Evolutionary conservation across 2,329 filamentous ascomycete genomes (phyloP).

Genomic region (Claviceps citrina): DNA sequence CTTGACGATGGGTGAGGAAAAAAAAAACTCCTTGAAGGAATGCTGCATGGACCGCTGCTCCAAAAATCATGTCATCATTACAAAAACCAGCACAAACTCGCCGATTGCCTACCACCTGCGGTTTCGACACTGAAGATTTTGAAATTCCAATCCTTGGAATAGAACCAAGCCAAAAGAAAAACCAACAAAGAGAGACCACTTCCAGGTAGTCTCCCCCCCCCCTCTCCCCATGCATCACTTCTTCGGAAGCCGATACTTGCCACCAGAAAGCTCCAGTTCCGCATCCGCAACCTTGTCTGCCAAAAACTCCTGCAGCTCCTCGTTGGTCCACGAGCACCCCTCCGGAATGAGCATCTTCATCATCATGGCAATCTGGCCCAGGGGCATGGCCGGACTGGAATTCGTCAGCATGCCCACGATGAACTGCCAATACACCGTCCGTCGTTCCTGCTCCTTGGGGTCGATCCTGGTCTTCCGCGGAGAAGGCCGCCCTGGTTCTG

Average conservation of each 20-base stretch:
- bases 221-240: constrained; percentile 25
- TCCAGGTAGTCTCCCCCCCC: no score
- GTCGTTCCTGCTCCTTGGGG: constrained; percentile 45
- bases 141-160: no score
- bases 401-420: constrained; percentile 93
- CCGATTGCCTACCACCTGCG: no score
- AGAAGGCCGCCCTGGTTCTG: constrained; percentile 17
- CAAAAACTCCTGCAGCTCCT: constrained; percentile 72
- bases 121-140: no score
- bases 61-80: no score
- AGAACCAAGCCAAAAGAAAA: background rate
- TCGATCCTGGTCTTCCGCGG: constrained; percentile 42
- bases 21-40: no score
- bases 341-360: constrained; percentile 80
- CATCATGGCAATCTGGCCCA: constrained; percentile 80
- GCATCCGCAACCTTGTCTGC: constrained; percentile 59
- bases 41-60: no score
- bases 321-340: constrained; percentile 77
- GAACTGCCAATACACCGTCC: constrained; percentile 71
- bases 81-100: no score
- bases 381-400: constrained; percentile 62
- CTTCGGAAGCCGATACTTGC: constrained; percentile 52
- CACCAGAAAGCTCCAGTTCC: constrained; percentile 52
- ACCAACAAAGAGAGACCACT: background rate
- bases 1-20: no score